Base-by-base conservation (phyloP, 2,329 filamentous ascomycete genomes). In the Xylaria sp. region DNA sequence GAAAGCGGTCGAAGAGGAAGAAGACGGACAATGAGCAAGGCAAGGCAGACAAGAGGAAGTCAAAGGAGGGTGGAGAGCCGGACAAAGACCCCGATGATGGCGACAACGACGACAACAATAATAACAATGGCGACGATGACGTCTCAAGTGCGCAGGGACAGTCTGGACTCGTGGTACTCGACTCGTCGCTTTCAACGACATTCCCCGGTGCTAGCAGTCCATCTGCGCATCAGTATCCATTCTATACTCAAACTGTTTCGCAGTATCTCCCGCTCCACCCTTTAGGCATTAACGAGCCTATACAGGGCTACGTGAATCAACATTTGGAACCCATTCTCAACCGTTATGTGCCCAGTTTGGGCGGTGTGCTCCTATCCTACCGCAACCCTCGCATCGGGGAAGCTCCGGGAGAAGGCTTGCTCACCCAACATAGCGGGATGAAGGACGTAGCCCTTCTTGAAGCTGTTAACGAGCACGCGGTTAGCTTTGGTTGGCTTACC, bases 401-500 rank as follows among this genome's bases (percentile, higher is more conserved):
- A 70, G 78, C 81, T 4, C 87, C 91, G 0, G 87, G 86, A 4
- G 76, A 76, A 37, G 82, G 83, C 25, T 85, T 85, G 1, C 78
- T 82, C 5, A 83, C 85, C 18, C 85, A 89, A 67, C 77, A 84
- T 44, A 83, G 83, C 25, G 81, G 82, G 0, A 79, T 80, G 15
- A 74, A 82, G 12, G 78, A 87, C 4, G 77, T 84, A 2, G 81
- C 86, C 28, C 79, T 83, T 15, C 78, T 85, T 69, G 78, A 85
- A 57, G 87, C 87, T 5, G 82, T 92, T 50, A 90, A 93, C 81
- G 96, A 98, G 81, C 97, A 94, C 78, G 93, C 92, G 8, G 93
- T 94, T 28, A 91, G 91, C 25, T 98, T 92, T 77, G 89, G 93
- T 57, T 98, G 95, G 91, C 88, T 97, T 25, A 97, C 94, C 0